Evolutionary conservation across 2,329 filamentous ascomycete species (phyloP).

Genomic region (Amauroascus verrucosus): DNA sequence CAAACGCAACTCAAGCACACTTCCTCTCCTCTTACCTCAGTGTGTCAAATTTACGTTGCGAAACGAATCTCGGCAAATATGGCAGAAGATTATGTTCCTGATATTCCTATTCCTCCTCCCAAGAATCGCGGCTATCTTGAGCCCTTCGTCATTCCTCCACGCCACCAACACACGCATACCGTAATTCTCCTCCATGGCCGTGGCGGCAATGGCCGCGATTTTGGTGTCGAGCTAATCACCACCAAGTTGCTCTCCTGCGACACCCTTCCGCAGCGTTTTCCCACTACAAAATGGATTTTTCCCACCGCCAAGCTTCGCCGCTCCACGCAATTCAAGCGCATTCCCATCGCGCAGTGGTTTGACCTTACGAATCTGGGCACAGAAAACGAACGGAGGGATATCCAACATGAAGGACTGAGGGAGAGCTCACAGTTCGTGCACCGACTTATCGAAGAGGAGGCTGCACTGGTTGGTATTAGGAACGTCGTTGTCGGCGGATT

Average conservation of each 20-base stretch:
- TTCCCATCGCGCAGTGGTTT: conserved; percentile 31
- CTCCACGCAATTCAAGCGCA: conserved; percentile 20
- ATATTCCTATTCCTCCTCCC: conserved; percentile 14
- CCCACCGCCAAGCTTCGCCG: conserved; percentile 21
- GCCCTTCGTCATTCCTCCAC: conserved; percentile 16
- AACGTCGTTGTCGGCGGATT: conserved; percentile 21
- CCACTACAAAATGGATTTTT: conserved; percentile 31
- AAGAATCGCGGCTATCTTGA: conserved; percentile 5
- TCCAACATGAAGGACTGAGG: conserved; percentile 19
- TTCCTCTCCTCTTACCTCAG: too few relatives aligned
- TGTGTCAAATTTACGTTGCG: too few relatives aligned
- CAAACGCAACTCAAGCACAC: too few relatives aligned
- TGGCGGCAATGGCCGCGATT: conserved; percentile 27
- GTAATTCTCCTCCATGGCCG: conserved; percentile 37
- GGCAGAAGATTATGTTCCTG: neutral
- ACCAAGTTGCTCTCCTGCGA: conserved; percentile 4
- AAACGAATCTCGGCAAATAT: too few relatives aligned
- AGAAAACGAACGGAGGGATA: conserved; percentile 16
- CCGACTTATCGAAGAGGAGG: conserved; percentile 20
- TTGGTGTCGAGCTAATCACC: conserved; percentile 28
- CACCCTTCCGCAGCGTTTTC: conserved; percentile 26
- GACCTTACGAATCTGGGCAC: conserved; percentile 25
- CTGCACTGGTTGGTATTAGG: conserved; percentile 13
- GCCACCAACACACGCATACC: conserved; percentile 26
- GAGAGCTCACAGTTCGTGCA: conserved; percentile 18